Conservation (phyloP, 2,329 filamentous ascomycete species). For the Ophidiomyces ophidiicola region DNA sequence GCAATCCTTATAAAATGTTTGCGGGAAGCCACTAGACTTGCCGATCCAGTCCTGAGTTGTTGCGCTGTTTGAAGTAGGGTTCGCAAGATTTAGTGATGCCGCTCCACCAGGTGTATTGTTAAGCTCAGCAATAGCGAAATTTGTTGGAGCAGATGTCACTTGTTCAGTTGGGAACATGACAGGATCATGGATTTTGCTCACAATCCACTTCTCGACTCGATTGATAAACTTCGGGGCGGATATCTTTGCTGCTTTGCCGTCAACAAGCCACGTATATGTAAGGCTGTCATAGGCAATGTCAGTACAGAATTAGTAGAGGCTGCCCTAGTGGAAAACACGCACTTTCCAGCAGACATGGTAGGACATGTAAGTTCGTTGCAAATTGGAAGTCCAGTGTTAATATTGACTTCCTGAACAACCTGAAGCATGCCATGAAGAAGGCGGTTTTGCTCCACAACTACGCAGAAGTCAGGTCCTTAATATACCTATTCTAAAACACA, state of each 20-base stretch:
- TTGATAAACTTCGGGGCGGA: conserved; percentile 89
- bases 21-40: conserved; percentile 83
- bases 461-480: not conserved
- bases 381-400: conserved; percentile 58
- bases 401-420: conserved; percentile 75
- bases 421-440: conserved; percentile 81
- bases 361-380: conserved; percentile 78
- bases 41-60: conserved; percentile 66
- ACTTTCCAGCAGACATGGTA: conserved; percentile 89
- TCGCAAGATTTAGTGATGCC: conserved; percentile 42
- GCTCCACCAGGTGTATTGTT: conserved; percentile 31
- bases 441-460: conserved; percentile 86
- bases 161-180: conserved; percentile 83
- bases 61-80: conserved; percentile 25
- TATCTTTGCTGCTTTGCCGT: conserved; percentile 76
- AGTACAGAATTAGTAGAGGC: not conserved
- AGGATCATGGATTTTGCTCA: conserved; percentile 83
- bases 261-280: conserved; percentile 93
- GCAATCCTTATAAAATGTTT: conserved; percentile 78
- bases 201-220: conserved; percentile 93
- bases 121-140: conserved; percentile 44
- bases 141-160: conserved; percentile 46
- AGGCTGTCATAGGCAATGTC: conserved; percentile 44
- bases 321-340: conserved; percentile 34
- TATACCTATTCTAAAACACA: not conserved